phyloP scores from a whole-genome alignment of 2,329 filamentous ascomycete species.

The Aciculosporium take region DNA sequence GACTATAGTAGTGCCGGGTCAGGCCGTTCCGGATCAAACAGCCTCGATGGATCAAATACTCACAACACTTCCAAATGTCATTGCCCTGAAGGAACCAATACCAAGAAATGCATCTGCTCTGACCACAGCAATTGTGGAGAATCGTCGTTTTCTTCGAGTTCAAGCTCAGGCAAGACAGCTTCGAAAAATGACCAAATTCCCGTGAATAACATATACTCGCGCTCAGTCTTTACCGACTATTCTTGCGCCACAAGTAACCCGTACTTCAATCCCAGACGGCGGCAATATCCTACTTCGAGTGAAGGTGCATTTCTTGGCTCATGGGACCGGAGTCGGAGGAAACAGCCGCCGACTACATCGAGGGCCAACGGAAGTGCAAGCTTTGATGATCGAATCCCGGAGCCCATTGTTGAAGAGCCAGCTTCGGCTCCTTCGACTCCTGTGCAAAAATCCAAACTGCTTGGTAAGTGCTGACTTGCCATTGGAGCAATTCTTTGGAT shows the following conservation, averaged over 20 bases:
- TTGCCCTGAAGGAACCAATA: background rate
- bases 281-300: conserved; percentile 6
- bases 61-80: no score
- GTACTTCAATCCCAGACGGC: conserved; percentile 18
- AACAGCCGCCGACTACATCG: background rate
- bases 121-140: background rate
- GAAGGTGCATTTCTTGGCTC: background rate
- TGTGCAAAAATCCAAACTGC: conserved; percentile 11
- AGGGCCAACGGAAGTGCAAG: background rate
- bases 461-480: conserved; percentile 15
- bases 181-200: background rate
- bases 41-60: background rate
- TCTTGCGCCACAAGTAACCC: conserved; percentile 19
- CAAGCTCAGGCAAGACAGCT: background rate
- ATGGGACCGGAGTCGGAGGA: conserved; percentile 2
- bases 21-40: background rate
- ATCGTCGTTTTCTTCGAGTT: conserved; percentile 2
- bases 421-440: conserved; percentile 14
- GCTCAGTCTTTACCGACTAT: conserved; percentile 10
- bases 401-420: conserved; percentile 23
- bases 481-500: background rate
- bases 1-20: background rate
- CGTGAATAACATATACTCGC: background rate
- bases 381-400: conserved; percentile 12
- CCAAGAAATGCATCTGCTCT: background rate